Evolutionary conservation across 2,329 filamentous ascomycete genomes (phyloP), one percentile per base, ranked within the genome.

Genomic region (Exophiala alcalophila): DNA sequence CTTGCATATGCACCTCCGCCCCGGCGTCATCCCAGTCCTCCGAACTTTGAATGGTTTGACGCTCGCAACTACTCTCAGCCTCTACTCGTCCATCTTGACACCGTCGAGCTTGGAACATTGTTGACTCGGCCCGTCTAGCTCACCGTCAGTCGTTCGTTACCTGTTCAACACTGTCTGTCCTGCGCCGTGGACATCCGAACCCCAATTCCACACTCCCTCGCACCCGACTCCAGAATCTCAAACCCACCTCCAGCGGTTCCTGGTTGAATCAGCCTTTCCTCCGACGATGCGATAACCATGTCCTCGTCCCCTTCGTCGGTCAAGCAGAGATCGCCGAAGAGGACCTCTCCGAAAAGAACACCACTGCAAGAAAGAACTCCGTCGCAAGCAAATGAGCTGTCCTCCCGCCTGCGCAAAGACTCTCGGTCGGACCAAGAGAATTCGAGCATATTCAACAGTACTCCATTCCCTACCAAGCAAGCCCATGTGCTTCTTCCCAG

Each of bases 391-490:
- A 73, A 73, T 49, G 63, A 69, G 54, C 53, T 57, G 40, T 62
- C 64, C 6, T 50, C 65, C 27, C 66, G 67, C 26, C 51, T 65
- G 35, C 57, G 64, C 19, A 61, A 57, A 44, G 61, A 65, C 18
- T 38, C 38, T 15, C 45, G 34, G 14, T 40, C 43, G 8, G 62
- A 65, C 33, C 49, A 47, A 37, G 45, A 47, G 30, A 35, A 65
- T 34, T 54, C 54, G 31, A 58, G 66, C 50, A 57, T 70, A 36
- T 70, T 69, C 53, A 59, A 62, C 8, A 54, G 63, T 25, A 68
- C 63, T 11, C 68, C 69, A 11, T 71, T 67, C 51, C 69, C 69
- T n/a, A 70, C 68, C 9, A 71, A 69, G 43, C 65, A 68, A 11
- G 65, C 67, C 35, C 69, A 72, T 50, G 60, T 71, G 15, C 58